Evolutionary conservation across 1,284 basidiomycete genomes (phyloP).

Genomic region (Moesziomyces globuligerus): DNA sequence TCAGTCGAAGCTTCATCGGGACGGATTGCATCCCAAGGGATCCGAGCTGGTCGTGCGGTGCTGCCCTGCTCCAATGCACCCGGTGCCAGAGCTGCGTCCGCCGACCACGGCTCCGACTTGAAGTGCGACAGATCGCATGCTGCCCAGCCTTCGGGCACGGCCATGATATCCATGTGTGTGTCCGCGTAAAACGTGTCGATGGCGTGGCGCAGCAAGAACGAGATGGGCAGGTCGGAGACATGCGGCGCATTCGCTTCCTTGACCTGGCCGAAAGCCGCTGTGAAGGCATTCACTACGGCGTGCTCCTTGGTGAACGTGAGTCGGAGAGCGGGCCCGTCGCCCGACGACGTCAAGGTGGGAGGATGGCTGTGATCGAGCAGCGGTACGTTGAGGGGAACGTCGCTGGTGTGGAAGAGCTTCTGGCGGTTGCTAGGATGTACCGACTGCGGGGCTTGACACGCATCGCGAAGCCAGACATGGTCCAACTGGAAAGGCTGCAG

Average conservation of each 20-base stretch:
- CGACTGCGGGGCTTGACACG: conserved; percentile 73
- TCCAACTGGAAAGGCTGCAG: conserved; percentile 54
- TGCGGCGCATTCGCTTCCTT: conserved; percentile 36
- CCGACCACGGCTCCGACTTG: conserved; percentile 41
- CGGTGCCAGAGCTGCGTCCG: conserved; percentile 10
- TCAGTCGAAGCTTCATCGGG: conserved; percentile 13
- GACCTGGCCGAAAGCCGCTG: conserved; percentile 38
- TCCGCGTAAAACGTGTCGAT: conserved; percentile 66
- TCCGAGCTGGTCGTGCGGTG: conserved; percentile 73
- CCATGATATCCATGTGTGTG: conserved; percentile 59
- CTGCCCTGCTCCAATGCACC: conserved; percentile 11
- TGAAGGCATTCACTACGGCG: conserved; percentile 57
- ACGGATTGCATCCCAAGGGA: conserved; percentile 41
- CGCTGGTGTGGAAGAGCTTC: conserved; percentile 77
- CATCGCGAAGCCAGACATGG: conserved; percentile 71
- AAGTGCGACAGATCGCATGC: conserved; percentile 53
- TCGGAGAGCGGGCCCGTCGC: conserved; percentile 31
- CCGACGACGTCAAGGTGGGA: conserved; percentile 28
- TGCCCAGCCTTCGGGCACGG: conserved; percentile 55
- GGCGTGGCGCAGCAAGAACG: conserved; percentile 69
- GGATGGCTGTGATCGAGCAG: conserved; percentile 69
- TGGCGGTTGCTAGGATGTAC: conserved; percentile 80
- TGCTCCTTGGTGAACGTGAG: conserved; percentile 43
- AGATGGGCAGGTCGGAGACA: conserved; percentile 68
- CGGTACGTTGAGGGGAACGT: conserved; percentile 68